Evolutionary conservation across 208 protist species (phyloP), one percentile per base, ranked within the genome.

Genomic region (Spongospora subterranea): DNA sequence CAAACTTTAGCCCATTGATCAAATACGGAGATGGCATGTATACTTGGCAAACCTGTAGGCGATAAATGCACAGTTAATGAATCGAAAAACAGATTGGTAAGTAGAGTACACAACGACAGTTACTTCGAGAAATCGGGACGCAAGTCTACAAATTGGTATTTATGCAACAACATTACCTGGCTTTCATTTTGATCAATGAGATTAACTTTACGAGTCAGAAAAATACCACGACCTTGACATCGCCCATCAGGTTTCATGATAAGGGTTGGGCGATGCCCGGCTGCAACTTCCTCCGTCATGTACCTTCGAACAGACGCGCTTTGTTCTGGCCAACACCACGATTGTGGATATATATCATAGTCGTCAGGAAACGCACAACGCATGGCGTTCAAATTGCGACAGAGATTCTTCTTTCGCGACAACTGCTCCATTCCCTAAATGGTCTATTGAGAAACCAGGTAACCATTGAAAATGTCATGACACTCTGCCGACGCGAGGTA

Each of bases 171-270:
- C 17, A 6, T 45, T 82, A 82, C 71, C 71, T 82, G 71, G n/a
- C 35, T 82, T 43, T 82, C 71, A 17, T 38, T 35, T 0, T 46
- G 38, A 24, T 45, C 0, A 38, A 53, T 38, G 0, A 24, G 0
- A 24, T 39, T 39, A 29, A 32, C 0, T 39, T 20, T 29, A 17
- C 53, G 20, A n/a, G 88, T 45, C 35, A 91, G 0, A 29, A 54
- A n/a, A 35, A 91, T 91, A 0, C 90, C 90, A 39, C 60, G 38
- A 13, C 90, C 90, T 20, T 32, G 38, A 0, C 77, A 91, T 0
- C 90, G 77, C 17, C 17, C 43, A 46, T 91, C 90, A 35, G 90
- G 90, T 43, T 91, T 91, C 24, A 89, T 13, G 40, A 91, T 91
- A 54, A 91, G 46, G 0, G 64, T 82, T n/a, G n/a, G n/a, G n/a